These are phyloP conservation scores for Samsoniella hepiali DNA, from an alignment of 2,329 filamentous ascomycete genomes.

Conservation along the genomic window DNA sequence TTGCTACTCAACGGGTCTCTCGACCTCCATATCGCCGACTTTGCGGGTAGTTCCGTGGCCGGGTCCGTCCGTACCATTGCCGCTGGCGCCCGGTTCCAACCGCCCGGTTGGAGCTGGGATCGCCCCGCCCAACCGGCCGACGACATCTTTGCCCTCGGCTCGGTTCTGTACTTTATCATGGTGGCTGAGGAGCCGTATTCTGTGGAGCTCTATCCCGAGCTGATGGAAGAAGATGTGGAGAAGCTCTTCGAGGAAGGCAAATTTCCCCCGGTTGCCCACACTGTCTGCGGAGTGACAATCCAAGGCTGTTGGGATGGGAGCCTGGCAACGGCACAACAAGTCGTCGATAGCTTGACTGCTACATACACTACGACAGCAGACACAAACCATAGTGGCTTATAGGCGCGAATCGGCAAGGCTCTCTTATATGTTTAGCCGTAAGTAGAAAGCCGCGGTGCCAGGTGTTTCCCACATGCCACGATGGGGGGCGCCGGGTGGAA, in stretches of 20 bases:
- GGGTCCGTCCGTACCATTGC: conserved; percentile 25
- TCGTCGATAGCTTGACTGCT: neutral
- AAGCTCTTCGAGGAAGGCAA: conserved; percentile 25
- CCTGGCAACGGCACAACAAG: neutral
- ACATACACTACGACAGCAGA: too few relatives aligned
- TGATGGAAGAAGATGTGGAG: conserved; percentile 31
- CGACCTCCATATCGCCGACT: conserved; percentile 36
- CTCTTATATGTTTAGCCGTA: too few relatives aligned
- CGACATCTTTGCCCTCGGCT: conserved; percentile 35
- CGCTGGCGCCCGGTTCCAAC: conserved; percentile 25
- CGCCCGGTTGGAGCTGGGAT: conserved; percentile 27
- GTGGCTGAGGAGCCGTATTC: conserved; percentile 30
- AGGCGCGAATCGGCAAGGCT: too few relatives aligned
- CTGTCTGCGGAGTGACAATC: conserved; percentile 29
- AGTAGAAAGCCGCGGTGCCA: too few relatives aligned
- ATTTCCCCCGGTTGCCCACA: conserved; percentile 28
- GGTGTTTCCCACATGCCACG: too few relatives aligned
- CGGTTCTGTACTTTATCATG: conserved; percentile 35
- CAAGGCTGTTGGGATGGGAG: conserved; percentile 28
- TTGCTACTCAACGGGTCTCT: conserved; percentile 35
- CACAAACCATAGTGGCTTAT: too few relatives aligned
- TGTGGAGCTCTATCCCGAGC: conserved; percentile 28
- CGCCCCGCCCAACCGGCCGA: conserved; percentile 24
- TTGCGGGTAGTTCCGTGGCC: conserved; percentile 32
- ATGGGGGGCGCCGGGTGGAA: too few relatives aligned